Percentiles rank a stretch among this genome's conserved stretches.
phyloP scores from a whole-genome alignment of 331 rosid genomes.

The Pyracantha coccinea region DNA sequence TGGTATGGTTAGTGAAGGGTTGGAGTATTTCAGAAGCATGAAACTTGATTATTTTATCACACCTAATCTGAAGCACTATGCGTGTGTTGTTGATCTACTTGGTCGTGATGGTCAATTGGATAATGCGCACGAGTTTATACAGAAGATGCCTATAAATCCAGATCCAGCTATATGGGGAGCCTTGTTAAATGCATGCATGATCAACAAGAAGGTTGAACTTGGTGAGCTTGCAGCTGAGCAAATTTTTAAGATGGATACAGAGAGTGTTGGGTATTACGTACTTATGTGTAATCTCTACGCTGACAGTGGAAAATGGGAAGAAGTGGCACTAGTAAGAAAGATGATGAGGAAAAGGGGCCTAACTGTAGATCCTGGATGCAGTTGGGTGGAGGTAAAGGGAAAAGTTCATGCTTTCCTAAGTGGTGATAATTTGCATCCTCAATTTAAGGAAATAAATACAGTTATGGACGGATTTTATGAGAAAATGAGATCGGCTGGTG shows the following conservation, averaged over 20 bases:
- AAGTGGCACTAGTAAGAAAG: constrained; percentile 54
- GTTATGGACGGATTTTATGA: constrained; percentile 60
- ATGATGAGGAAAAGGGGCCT: constrained; percentile 65
- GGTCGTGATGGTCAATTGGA: constrained; percentile 70
- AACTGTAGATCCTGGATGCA: constrained; percentile 82
- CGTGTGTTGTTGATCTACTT: constrained; percentile 72
- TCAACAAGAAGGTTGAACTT: constrained; percentile 60
- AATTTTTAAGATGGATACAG: constrained; percentile 49
- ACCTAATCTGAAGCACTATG: constrained; percentile 82
- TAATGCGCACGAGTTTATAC: constrained; percentile 58
- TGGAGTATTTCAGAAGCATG: constrained; percentile 64
- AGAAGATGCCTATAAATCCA: constrained; percentile 61
- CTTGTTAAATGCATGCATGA: constrained; percentile 73
- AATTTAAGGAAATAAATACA: constrained; percentile 44
- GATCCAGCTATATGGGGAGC: constrained; percentile 96
- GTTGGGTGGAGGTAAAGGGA: constrained; percentile 87
- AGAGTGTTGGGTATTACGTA: constrained; percentile 63
- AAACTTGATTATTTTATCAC: constrained; percentile 31
- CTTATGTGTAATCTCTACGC: constrained; percentile 77
- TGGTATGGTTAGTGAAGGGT: constrained; percentile 65
- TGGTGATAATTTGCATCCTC: constrained; percentile 65
- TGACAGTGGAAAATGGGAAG: constrained; percentile 64
- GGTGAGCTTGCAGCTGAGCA: constrained; percentile 71
- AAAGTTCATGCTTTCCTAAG: constrained; percentile 87
- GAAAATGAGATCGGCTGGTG: constrained; percentile 54